Conservation (phyloP, 164 flowering plant species). For the Stephania yunnanensis region DNA sequence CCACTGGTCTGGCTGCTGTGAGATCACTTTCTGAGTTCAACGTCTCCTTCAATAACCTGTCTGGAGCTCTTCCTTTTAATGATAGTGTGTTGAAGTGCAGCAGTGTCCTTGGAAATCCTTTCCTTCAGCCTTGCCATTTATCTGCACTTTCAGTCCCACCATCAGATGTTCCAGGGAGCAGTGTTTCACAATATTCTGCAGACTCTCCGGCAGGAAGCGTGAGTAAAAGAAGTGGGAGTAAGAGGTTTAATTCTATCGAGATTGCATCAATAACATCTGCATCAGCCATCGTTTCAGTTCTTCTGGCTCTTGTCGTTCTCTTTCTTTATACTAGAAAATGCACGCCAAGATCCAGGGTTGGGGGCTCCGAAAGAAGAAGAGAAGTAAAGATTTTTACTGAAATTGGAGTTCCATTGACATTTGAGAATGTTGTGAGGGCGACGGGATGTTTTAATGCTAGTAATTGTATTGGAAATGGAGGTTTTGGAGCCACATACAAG, state of each 20-base stretch:
- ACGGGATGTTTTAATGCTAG: constrained; percentile 70
- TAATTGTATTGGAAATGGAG: constrained; percentile 91
- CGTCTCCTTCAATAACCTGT: constrained; percentile 76
- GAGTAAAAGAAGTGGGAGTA: constrained; percentile 12
- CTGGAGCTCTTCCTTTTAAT: constrained; percentile 53
- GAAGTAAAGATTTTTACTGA: constrained; percentile 65
- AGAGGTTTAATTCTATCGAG: constrained; percentile 62
- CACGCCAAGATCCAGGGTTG: constrained; percentile 42
- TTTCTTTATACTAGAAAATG: constrained; percentile 68
- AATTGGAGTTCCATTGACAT: constrained; percentile 64
- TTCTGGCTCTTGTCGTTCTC: constrained; percentile 56
- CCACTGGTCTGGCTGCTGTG: constrained; percentile 52
- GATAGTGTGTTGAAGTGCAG: constrained; percentile 43
- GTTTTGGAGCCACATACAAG: constrained; percentile 92
- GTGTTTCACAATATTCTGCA: constrained; percentile 26
- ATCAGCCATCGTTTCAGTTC: constrained; percentile 76
- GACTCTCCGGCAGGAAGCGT: constrained; percentile 35
- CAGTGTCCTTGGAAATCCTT: constrained; percentile 56
- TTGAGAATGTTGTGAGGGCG: constrained; percentile 68
- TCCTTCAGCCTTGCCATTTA: constrained; percentile 36
- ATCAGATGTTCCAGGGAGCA: constrained; percentile 35
- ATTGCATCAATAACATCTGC: constrained; percentile 82
- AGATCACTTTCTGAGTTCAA: constrained; percentile 51
- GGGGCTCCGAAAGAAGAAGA: constrained; percentile 44
- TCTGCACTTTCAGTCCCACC: constrained; percentile 38